Percentiles rank a stretch among this genome's conserved stretches.
Evolutionary conservation across 2,329 filamentous ascomycete genomes (phyloP).

Genomic region (Conoideocrella luteorostrata): DNA sequence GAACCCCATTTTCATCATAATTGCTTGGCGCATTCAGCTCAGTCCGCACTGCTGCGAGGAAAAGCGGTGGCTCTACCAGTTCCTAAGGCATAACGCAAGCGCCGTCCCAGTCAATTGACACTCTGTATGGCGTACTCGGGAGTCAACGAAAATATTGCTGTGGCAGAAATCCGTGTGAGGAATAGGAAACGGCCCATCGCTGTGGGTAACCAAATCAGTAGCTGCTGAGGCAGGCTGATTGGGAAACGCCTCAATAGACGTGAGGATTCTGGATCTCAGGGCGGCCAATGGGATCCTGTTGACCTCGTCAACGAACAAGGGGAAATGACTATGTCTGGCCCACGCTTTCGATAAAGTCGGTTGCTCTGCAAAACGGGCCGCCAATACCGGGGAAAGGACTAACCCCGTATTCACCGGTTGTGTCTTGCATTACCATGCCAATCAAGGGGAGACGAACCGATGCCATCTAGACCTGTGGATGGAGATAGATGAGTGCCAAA

Average conservation of each 20-base stretch:
- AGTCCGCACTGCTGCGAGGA: not conserved
- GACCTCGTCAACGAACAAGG: too few relatives aligned
- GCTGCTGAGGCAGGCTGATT: not conserved
- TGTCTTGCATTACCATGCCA: not conserved
- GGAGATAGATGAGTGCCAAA: not conserved
- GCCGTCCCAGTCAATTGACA: not conserved
- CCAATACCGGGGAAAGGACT: too few relatives aligned
- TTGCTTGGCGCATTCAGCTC: not conserved
- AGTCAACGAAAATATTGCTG: not conserved
- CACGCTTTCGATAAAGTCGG: too few relatives aligned
- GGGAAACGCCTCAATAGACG: too few relatives aligned
- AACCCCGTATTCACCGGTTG: too few relatives aligned
- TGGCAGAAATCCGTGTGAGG: not conserved
- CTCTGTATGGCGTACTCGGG: not conserved
- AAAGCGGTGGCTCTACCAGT: conserved; percentile 1
- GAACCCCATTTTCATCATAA: not conserved
- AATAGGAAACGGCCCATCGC: not conserved
- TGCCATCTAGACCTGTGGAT: not conserved
- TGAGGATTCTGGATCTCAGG: too few relatives aligned
- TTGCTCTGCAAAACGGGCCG: too few relatives aligned
- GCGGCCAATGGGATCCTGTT: too few relatives aligned
- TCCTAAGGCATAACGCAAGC: not conserved
- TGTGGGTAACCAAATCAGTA: not conserved
- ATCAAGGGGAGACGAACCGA: not conserved
- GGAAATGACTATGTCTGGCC: too few relatives aligned